A percentile compares a stretch with the other conserved stretches of the same genome.
phyloP scores from a whole-genome alignment of 192 early-diverging fungal genomes.

The Backusella liffmaniae region DNA sequence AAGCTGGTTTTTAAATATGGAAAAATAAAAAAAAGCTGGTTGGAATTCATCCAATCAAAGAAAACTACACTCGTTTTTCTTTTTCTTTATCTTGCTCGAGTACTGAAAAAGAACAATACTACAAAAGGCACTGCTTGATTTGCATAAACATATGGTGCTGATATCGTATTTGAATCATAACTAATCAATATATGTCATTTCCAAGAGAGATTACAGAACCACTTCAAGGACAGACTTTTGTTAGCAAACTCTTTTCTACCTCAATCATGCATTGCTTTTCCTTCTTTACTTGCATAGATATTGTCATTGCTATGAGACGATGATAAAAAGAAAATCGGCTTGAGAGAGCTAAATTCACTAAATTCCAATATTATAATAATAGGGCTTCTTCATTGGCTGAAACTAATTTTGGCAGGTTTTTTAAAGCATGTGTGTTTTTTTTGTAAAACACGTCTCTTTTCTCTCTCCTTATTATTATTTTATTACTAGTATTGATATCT shows the following conservation, averaged over 20 bases:
- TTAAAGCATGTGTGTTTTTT: no score
- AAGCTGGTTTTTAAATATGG: neutral
- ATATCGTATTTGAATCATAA: no score
- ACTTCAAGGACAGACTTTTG: no score
- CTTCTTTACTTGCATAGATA: neutral
- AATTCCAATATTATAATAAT: neutral
- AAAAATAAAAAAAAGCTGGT: neutral
- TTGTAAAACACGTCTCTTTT: neutral
- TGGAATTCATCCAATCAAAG: conserved; percentile 1
- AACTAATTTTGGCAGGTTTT: neutral
- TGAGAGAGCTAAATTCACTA: neutral
- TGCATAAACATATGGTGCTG: neutral
- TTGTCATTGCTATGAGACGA: no score
- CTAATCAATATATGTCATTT: no score
- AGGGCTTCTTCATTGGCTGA: neutral
- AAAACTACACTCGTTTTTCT: neutral
- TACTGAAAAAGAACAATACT: neutral
- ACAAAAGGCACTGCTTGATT: neutral
- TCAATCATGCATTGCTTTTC: neutral
- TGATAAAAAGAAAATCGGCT: no score
- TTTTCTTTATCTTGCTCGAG: neutral
- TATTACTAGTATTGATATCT: neutral
- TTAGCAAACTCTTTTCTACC: neutral
- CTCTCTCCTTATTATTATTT: neutral
- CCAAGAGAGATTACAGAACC: no score